Percentiles rank a stretch among this genome's conserved stretches.
phyloP scores from a whole-genome alignment of 805 yeast species.

The Schwanniomyces occidentalis region DNA sequence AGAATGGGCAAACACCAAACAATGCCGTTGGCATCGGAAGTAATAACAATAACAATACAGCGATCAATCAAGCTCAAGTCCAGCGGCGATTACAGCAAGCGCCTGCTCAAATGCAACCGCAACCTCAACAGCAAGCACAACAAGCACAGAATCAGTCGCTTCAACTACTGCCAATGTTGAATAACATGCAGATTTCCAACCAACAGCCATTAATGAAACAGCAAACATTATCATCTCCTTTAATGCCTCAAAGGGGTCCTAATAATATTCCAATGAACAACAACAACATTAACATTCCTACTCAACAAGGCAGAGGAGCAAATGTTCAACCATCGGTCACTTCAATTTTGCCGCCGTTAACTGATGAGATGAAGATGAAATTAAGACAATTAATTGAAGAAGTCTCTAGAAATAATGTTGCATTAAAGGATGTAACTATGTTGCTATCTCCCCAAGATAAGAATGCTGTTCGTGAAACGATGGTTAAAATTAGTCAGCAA shows the following conservation, averaged over 20 bases:
- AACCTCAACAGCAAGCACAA: slow-evolving; percentile 12
- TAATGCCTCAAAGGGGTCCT: slow-evolving; percentile 16
- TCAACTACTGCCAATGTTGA: slow-evolving; percentile 21
- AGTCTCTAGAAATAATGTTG: slow-evolving; percentile 64
- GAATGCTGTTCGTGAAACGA: slow-evolving; percentile 54
- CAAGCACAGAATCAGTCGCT: slow-evolving; percentile 13
- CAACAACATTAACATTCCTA: slow-evolving; percentile 9
- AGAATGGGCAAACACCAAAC: slow-evolving; percentile 19
- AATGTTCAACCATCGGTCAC: slow-evolving; percentile 6
- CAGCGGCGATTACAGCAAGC: slow-evolving; percentile 11
- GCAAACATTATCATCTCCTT: slow-evolving; percentile 18
- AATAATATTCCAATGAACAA: slow-evolving; percentile 10
- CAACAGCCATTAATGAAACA: slow-evolving; percentile 14
- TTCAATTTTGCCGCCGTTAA: slow-evolving; percentile 33
- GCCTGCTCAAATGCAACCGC: slow-evolving; percentile 13
- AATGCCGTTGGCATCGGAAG: slow-evolving; percentile 8
- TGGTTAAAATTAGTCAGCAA: slow-evolving; percentile 56
- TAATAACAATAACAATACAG: slow-evolving; percentile 8
- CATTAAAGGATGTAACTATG: slow-evolving; percentile 64
- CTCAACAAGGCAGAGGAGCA: slow-evolving; percentile 5
- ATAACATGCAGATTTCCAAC: slow-evolving; percentile 10
- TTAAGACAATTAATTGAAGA: slow-evolving; percentile 68
- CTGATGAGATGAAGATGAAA: slow-evolving; percentile 63
- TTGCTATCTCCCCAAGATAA: slow-evolving; percentile 65
- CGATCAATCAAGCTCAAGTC: slow-evolving; percentile 13